Conservation (phyloP, 345 rosid genomes). For the Salix arbutifolia region DNA sequence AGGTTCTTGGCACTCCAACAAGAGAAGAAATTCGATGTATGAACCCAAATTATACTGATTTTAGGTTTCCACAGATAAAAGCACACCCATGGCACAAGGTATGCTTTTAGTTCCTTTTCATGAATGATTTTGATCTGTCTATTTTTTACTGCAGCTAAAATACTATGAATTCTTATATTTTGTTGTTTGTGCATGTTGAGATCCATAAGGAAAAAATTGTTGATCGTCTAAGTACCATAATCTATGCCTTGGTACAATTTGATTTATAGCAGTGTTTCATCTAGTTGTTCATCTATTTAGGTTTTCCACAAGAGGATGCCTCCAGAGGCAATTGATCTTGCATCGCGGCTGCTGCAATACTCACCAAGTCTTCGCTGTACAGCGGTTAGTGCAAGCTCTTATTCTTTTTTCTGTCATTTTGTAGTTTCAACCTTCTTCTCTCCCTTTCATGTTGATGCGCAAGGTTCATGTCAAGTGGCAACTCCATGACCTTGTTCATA, state of each 20-base stretch:
- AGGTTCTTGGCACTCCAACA: slow-evolving; percentile 39
- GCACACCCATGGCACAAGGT: slow-evolving; percentile 42
- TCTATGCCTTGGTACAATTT: not conserved
- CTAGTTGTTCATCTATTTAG: slow-evolving; percentile 1
- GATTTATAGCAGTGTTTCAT: not conserved
- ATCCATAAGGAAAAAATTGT: not conserved
- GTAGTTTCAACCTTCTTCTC: not conserved
- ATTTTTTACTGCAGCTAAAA: not conserved
- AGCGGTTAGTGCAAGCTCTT: slow-evolving; percentile 18
- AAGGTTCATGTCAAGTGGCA: not conserved
- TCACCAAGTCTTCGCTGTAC: slow-evolving; percentile 36
- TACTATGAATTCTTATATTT: not conserved
- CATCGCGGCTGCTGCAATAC: slow-evolving; percentile 31
- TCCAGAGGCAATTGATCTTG: slow-evolving; percentile 36
- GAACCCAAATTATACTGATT: slow-evolving; percentile 36
- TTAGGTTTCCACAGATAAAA: slow-evolving; percentile 36
- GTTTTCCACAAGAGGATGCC: slow-evolving; percentile 38
- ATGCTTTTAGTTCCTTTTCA: not conserved
- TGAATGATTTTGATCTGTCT: not conserved
- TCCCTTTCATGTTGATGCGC: not conserved
- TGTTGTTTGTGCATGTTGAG: not conserved
- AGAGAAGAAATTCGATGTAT: slow-evolving; percentile 39
- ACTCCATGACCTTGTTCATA: not conserved
- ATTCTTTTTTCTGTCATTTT: not conserved
- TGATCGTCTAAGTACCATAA: not conserved